phyloP scores from a whole-genome alignment of 306 rosid species.

The Arachis hypogaea region DNA sequence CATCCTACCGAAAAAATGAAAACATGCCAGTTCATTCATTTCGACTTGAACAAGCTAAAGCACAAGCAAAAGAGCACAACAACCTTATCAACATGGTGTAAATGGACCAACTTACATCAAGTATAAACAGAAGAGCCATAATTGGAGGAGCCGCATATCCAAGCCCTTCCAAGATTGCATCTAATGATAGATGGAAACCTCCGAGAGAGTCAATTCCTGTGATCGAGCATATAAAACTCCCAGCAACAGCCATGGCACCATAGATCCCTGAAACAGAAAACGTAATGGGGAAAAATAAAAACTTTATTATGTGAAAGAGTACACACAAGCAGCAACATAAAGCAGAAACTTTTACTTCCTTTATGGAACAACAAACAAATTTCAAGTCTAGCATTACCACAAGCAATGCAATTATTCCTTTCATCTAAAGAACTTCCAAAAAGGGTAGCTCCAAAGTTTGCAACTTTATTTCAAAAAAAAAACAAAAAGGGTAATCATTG shows the following conservation, averaged over 20 bases:
- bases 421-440: slow-evolving; percentile 1
- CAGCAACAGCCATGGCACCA: slow-evolving; percentile 93
- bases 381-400: not conserved
- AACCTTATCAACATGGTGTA: not conserved
- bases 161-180: slow-evolving; percentile 82
- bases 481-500: too few relatives aligned
- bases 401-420: not conserved
- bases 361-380: not conserved
- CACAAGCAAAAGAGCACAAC: not conserved
- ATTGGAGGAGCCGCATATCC: slow-evolving; percentile 96
- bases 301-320: not conserved
- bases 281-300: slow-evolving; percentile 7
- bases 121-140: slow-evolving; percentile 93
- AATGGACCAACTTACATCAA: slow-evolving; percentile 62
- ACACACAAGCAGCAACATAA: slow-evolving; percentile 19
- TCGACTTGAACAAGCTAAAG: slow-evolving; percentile 1
- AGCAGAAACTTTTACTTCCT: slow-evolving; percentile 7
- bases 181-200: slow-evolving; percentile 80
- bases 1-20: slow-evolving; percentile 59
- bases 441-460: slow-evolving; percentile 13
- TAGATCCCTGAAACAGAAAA: slow-evolving; percentile 66
- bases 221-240: slow-evolving; percentile 83
- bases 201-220: slow-evolving; percentile 85
- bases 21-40: slow-evolving; percentile 25
- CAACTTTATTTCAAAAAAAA: not conserved